Percentiles rank a stretch among this genome's conserved stretches.
phyloP scores from a whole-genome alignment of 1,139 yeast species.

The Candida glucosophila region DNA sequence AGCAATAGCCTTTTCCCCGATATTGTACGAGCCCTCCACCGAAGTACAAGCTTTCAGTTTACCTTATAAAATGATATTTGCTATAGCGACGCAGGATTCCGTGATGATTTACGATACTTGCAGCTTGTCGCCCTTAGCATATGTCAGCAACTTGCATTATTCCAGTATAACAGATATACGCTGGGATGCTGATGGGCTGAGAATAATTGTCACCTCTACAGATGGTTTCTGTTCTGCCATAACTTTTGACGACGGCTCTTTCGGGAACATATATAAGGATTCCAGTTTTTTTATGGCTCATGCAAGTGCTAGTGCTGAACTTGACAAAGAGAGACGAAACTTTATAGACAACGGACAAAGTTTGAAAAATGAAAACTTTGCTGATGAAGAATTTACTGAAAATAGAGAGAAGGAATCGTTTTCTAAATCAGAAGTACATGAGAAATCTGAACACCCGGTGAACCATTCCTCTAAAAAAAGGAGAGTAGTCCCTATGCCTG shows the following conservation, averaged over 20 bases:
- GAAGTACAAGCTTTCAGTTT: constrained; percentile 30
- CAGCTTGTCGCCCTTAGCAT: constrained; percentile 56
- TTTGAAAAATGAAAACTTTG: too few species aligned
- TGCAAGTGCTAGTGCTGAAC: too few species aligned
- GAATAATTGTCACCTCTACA: constrained; percentile 71
- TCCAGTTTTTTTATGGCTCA: too few species aligned
- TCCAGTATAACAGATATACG: constrained; percentile 79
- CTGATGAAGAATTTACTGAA: not conserved
- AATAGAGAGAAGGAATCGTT: not conserved
- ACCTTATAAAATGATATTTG: constrained; percentile 77
- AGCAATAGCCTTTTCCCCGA: constrained; percentile 71
- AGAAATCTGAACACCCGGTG: not conserved
- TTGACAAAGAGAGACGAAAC: too few species aligned
- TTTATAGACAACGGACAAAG: too few species aligned
- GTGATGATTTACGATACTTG: constrained; percentile 78
- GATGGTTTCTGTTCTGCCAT: constrained; percentile 88
- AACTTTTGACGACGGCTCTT: constrained; percentile 38
- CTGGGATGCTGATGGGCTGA: constrained; percentile 77
- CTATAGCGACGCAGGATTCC: constrained; percentile 90
- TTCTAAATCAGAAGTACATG: not conserved
- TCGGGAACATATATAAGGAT: constrained; percentile 51
- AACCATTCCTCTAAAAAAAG: not conserved
- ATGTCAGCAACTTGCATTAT: constrained; percentile 74
- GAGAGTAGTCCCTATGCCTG: not conserved
- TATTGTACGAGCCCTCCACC: constrained; percentile 34